These are phyloP conservation scores for Ambrosia trifida DNA, from an alignment of 129 eudicot species.

Conservation along the genomic window DNA sequence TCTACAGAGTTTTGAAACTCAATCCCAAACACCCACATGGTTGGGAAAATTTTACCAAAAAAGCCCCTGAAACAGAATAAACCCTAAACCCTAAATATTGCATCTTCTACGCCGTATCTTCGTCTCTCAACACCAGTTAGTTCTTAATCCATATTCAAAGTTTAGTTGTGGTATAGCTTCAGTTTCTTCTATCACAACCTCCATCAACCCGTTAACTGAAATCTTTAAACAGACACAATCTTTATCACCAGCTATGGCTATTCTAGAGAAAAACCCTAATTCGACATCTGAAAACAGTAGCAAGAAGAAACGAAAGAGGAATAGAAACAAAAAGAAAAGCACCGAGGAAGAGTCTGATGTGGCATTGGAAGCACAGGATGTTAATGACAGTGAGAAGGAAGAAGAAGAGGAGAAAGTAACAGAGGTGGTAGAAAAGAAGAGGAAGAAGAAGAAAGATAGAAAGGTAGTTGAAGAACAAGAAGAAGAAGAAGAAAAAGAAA, in stretches of 20 bases:
- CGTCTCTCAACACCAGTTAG: not conserved
- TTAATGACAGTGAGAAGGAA: slow-evolving; percentile 8
- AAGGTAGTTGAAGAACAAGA: slow-evolving; percentile 5
- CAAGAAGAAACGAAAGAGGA: slow-evolving; percentile 45
- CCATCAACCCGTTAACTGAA: not conserved
- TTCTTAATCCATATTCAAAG: not conserved
- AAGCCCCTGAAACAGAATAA: not conserved
- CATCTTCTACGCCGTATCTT: slow-evolving; percentile 6
- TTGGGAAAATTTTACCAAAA: not conserved
- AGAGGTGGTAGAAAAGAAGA: slow-evolving; percentile 22
- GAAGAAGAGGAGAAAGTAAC: not conserved
- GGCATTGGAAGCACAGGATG: slow-evolving; percentile 8
- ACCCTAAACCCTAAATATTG: not conserved
- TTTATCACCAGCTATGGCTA: slow-evolving; percentile 31
- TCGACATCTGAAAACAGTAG: slow-evolving; percentile 20
- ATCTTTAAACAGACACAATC: slow-evolving; percentile 19
- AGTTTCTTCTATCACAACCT: not conserved
- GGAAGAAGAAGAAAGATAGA: slow-evolving; percentile 30
- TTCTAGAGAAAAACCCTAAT: slow-evolving; percentile 40
- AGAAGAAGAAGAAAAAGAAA: slow-evolving; percentile 8
- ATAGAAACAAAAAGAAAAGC: slow-evolving; percentile 31
- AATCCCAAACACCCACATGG: too few relatives aligned
- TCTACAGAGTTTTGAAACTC: too few relatives aligned
- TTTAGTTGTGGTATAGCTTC: not conserved
- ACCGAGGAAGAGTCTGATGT: slow-evolving; percentile 13